Base-by-base conservation (phyloP, 2,329 filamentous ascomycete genomes). In the Aspergillus fructus region DNA sequence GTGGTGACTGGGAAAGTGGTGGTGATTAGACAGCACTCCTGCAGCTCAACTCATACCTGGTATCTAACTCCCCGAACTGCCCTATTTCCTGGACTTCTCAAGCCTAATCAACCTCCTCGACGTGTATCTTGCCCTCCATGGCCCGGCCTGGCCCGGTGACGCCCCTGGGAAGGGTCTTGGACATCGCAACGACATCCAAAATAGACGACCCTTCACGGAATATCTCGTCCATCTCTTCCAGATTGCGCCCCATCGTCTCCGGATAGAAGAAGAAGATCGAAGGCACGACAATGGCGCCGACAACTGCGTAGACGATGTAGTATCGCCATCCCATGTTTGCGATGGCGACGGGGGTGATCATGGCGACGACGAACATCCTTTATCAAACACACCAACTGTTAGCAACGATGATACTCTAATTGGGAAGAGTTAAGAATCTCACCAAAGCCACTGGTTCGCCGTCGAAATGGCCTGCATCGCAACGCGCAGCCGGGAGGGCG, bases 181-280 rank as follows among this genome's bases (percentile, higher is more conserved):
- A 49, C 30, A 49, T 37, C 30, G 30, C 6, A 19, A 49, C 47
- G 3, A 49, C 47, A 8, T 49, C 30, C 8, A 39, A 17, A 7
- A 49, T 15, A 2, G 47, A 49, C 4, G 27, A 9, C 2, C 47
- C 47, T 37, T 50, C 48, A 17, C 34, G 37, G 48, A 50, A 50
- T 12, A 50, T 40, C 34, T 27, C 37, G 9, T 50, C 42, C 51
- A 47, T 23, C 30, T 53, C 51, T n/a, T 53, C 51, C 9, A 53
- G 42, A 13, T 37, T 24, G 3, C 51, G 51, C 3, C 51, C 42
- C 42, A 47, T 53, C 4, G 51, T 53, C 42, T 53, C 59, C 1
- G 58, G 59, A 27, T 61, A 63, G 15, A 63, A 42, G 46, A 63
- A 56, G 43, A 58, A 61, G 8, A 63, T 55, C 2, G 54, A 51